Base-by-base conservation (phyloP, 306 rosid genomes). In the Gastrolobium bilobum region DNA sequence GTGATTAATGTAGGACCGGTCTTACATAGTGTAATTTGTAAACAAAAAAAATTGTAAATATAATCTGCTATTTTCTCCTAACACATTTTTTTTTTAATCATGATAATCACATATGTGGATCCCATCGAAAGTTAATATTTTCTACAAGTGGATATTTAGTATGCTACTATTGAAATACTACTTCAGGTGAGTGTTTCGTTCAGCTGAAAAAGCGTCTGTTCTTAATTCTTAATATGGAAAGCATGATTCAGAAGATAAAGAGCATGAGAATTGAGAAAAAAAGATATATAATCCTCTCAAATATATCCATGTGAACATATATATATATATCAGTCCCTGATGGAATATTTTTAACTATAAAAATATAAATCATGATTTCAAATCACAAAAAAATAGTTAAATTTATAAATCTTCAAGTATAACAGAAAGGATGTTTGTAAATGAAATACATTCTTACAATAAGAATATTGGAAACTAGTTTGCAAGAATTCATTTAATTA, bases 251-350 rank as follows among this genome's bases (percentile, higher is more conserved):
- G 34, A 30, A 3, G 30, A 62, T n/a, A 46, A 14, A 30, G 38
- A 38, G 50, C n/a, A 39, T 63, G 47, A 39, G n/a, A 63, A 15
- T 63, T 38, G n/a, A 38, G 50, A 60, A 57, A 61, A 9, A 37
- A 2, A 7, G 47, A 4, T 0, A 13, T 11, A 2, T 48, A n/a
- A 48, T 48, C 20, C 7, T 48, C 54, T 48, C 54, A 48, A 48
- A 48, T 48, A 5, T 48, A 35, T 10, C 42, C 66, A 60, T 7
- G 6, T n/a, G 33, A 63, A 63, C 30, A 63, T 6, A 60, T 48
- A 48, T 48, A 63, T 6, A 60, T 48, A 48, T 48, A 48, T 20
- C 26, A 11, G n/a, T 6, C 20, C 20, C 54, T 48, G 20, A 7
- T 0, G 71, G 33, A 64, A 40, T 65, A 29, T 29, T 43, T 66